Base-by-base conservation (phyloP, 805 yeast genomes). In the Barnettozyma wickerhamii region DNA sequence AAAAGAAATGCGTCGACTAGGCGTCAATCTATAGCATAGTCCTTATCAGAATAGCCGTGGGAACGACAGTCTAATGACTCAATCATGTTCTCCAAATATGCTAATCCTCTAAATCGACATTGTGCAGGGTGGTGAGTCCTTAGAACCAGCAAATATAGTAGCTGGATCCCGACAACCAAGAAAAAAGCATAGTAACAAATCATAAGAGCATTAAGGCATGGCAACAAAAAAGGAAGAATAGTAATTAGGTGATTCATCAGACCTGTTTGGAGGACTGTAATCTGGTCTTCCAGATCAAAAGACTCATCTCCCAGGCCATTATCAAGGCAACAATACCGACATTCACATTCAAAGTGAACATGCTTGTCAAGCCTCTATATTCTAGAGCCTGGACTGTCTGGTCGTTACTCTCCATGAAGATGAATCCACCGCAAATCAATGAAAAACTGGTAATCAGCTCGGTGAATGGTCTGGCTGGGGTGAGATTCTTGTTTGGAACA, bases 351-450 rank as follows among this genome's bases (percentile, higher is more conserved):
- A 91, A 75, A 1, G 93, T 85, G 64, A 93, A 91, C 97, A 93
- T 90, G 38, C 81, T 70, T 21, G 93, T 86, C 45, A 81, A 69
- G 4, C 95, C 95, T 52, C 89, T 73, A 61, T 79, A 87, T 51
- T 86, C 87, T 65, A 89, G 71, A 17, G 87, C 90, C 51, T 77
- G 79, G 24, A 93, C 79, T 6, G 86, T 77, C 51, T 93, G 95
- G 56, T 86, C 91, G 33, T 95, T 85, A 41, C 93, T 81, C 61
- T 88, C 87, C 90, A 90, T 88, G 60, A 93, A 93, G 20, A 93
- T 81, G 47, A 85, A 63, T 9, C 99, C 99, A 35, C 99, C 99
- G 48, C 86, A 74, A 10, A 93, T 60, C 45, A 93, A 70, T 46
- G 89, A 77, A 65, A 91, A 90, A 13, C 90, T 69, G 0, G 83